Evolutionary conservation across 139 green algal species (phyloP).

Genomic region (Chlamydomonas schloesseri): DNA sequence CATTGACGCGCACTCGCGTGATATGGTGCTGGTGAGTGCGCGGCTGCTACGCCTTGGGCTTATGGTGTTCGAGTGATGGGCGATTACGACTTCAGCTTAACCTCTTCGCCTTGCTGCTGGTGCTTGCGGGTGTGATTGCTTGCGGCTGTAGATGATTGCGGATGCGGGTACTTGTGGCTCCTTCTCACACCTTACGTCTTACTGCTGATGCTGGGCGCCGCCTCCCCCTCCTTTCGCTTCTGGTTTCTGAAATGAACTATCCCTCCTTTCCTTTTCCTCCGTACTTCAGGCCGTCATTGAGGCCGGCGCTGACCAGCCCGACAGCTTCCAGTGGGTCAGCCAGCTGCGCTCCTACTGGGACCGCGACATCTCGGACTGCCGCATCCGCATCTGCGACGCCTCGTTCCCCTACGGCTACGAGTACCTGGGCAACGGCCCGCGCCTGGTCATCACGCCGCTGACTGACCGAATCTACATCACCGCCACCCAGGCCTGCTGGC

Average conservation of each 20-base stretch:
- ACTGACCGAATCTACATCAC: conserved; percentile 92
- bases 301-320: conserved; percentile 55
- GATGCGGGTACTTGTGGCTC: too few relatives aligned
- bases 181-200: too few relatives aligned
- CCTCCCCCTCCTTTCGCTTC: too few relatives aligned
- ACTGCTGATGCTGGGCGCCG: too few relatives aligned
- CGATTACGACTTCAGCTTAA: too few relatives aligned
- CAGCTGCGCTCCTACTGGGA: conserved; percentile 90
- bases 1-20: conserved; percentile 86
- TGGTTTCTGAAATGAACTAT: too few relatives aligned
- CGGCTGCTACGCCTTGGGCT: too few relatives aligned
- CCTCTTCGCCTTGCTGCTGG: too few relatives aligned
- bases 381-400: conserved; percentile 85
- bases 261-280: too few relatives aligned
- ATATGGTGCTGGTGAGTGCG: conserved; percentile 72
- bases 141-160: too few relatives aligned
- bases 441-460: conserved; percentile 87
- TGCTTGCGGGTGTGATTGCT: too few relatives aligned
- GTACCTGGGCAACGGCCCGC: conserved; percentile 86
- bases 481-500: conserved; percentile 87
- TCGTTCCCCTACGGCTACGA: conserved; percentile 89
- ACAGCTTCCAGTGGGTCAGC: conserved; percentile 86
- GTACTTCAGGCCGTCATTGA: conserved; percentile 58
- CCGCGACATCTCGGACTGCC: conserved; percentile 70
- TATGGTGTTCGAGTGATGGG: too few relatives aligned